phyloP scores from a whole-genome alignment of 176 grass and related monocot genomes.

The Avena insularis region DNA sequence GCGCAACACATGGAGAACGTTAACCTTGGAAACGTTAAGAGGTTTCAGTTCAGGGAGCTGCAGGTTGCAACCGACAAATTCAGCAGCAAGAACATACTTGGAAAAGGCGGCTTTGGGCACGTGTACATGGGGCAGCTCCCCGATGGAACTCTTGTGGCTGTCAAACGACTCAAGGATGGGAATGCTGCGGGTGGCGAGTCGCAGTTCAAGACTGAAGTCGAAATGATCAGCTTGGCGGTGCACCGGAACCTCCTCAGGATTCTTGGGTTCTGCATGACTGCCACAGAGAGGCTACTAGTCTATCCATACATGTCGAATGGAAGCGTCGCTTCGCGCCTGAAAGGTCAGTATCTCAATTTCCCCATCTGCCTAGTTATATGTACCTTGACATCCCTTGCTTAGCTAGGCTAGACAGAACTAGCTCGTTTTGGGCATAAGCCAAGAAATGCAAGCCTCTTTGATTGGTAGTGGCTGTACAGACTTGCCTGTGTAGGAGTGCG shows the following conservation, averaged over 20 bases:
- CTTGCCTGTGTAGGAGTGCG: background rate
- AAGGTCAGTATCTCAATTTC: conserved; percentile 64
- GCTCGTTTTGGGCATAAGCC: background rate
- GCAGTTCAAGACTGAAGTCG: conserved; percentile 91
- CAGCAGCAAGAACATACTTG: conserved; percentile 89
- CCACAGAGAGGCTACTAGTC: conserved; percentile 90
- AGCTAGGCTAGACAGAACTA: conserved; percentile 6
- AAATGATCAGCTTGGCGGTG: conserved; percentile 96
- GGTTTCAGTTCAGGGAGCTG: conserved; percentile 86
- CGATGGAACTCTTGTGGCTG: conserved; percentile 82
- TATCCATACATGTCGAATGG: conserved; percentile 99
- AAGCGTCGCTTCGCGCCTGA: conserved; percentile 88
- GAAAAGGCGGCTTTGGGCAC: conserved; percentile 92
- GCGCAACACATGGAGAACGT: conserved; percentile 70
- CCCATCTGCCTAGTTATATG: conserved; percentile 18
- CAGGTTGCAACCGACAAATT: conserved; percentile 80
- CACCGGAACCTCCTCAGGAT: conserved; percentile 86
- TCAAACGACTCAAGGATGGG: conserved; percentile 94
- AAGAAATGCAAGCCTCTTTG: background rate
- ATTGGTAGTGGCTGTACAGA: background rate
- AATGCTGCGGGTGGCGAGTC: conserved; percentile 77
- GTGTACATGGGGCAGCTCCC: conserved; percentile 87
- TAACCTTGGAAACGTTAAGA: conserved; percentile 76
- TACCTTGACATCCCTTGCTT: conserved; percentile 8
- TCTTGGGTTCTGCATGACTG: conserved; percentile 91